Evolutionary conservation across 2,329 filamentous ascomycete genomes (phyloP).

Genomic region (Phialemonium atrogriseum): DNA sequence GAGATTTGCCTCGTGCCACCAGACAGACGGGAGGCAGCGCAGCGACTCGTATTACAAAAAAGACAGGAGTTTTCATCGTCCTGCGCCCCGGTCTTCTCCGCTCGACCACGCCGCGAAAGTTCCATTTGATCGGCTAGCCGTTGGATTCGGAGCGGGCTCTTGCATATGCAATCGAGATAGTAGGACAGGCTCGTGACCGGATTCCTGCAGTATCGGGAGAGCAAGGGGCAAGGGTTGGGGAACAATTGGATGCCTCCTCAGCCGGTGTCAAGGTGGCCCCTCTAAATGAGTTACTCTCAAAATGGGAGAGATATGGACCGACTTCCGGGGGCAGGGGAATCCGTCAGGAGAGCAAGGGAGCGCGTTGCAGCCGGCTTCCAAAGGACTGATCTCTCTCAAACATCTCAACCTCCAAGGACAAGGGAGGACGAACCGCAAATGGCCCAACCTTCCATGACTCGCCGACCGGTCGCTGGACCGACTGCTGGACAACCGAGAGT

Average conservation of each 20-base stretch:
- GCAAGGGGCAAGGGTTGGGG: conserved; percentile 13
- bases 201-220: conserved; percentile 1
- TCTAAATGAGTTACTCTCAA: conserved; percentile 47
- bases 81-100: too few relatives aligned
- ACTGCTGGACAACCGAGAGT: conserved; percentile 14
- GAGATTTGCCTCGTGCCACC: conserved; percentile 3
- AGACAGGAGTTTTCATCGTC: too few relatives aligned
- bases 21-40: conserved; percentile 1
- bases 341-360: conserved; percentile 47
- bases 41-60: too few relatives aligned
- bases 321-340: conserved; percentile 33
- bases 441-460: conserved; percentile 19
- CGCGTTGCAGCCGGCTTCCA: conserved; percentile 34
- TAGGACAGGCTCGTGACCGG: conserved; percentile 4
- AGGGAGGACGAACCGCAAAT: conserved; percentile 17
- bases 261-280: conserved; percentile 13
- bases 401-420: conserved; percentile 1
- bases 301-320: conserved; percentile 46
- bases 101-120: too few relatives aligned
- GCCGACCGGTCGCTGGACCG: conserved; percentile 17
- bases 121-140: conserved; percentile 1
- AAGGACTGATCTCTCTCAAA: conserved; percentile 17
- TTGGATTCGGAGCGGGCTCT: conserved; percentile 4
- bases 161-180: conserved; percentile 15
- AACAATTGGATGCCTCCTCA: conserved; percentile 16